Conservation (phyloP, 1,284 basidiomycete genomes). For the Irpex sp. region DNA sequence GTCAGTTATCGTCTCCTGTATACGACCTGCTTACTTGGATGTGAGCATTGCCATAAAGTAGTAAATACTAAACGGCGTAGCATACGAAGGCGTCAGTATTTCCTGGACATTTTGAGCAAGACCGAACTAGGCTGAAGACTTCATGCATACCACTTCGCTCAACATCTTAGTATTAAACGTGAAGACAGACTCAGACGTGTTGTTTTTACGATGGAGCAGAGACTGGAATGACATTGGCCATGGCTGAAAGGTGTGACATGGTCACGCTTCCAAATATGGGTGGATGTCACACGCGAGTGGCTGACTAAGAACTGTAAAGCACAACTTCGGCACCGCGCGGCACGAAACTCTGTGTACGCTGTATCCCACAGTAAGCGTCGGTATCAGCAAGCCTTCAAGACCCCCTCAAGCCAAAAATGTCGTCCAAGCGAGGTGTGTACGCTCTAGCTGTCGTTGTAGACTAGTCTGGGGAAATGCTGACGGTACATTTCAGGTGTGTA, state of each 20-base stretch:
- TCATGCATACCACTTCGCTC: no score
- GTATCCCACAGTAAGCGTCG: conserved; percentile 15
- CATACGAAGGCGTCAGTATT: no score
- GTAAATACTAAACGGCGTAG: no score
- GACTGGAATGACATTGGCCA: no score
- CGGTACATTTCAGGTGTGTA: conserved; percentile 18
- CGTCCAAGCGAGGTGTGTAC: conserved; percentile 28
- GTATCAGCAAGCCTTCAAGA: conserved; percentile 28
- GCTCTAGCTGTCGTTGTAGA: background rate
- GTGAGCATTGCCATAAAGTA: no score
- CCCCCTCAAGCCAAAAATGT: conserved; percentile 26
- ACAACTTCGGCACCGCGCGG: conserved; percentile 23
- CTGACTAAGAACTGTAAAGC: conserved; percentile 32
- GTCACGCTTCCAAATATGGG: background rate
- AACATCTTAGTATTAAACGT: no score
- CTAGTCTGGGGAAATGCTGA: conserved; percentile 15
- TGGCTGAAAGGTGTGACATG: background rate
- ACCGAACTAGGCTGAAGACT: no score
- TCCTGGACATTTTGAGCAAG: no score
- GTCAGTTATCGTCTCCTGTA: no score
- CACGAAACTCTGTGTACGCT: conserved; percentile 21
- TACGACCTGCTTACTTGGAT: no score
- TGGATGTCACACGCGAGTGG: background rate
- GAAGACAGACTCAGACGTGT: no score
- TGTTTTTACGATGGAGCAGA: no score